Percentiles rank a stretch among this genome's conserved stretches.
phyloP scores from a whole-genome alignment of 257 asterid genomes.

The Fraxinus anomala region DNA sequence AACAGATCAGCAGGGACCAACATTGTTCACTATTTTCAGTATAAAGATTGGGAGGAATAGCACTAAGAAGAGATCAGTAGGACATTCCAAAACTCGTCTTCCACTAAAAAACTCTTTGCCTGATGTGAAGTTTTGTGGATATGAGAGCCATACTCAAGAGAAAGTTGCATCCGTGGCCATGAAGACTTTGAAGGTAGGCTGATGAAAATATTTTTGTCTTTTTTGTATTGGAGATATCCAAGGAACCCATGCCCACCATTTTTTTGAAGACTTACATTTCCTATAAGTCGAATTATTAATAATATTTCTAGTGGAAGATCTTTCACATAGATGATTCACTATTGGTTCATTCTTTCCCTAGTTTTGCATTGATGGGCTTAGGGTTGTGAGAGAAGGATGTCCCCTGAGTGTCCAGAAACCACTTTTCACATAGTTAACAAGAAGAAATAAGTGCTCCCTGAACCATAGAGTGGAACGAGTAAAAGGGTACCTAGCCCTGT shows the following conservation, averaged over 20 bases:
- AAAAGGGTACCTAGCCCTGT: neutral
- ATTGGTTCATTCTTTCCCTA: neutral
- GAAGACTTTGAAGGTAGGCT: neutral
- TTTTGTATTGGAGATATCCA: neutral
- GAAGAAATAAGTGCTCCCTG: neutral
- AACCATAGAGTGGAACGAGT: neutral
- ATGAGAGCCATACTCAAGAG: neutral
- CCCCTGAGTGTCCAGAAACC: neutral
- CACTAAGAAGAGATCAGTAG: neutral
- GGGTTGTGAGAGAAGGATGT: neutral
- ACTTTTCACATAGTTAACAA: neutral
- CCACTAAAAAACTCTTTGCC: neutral
- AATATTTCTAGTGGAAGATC: neutral
- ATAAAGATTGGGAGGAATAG: neutral
- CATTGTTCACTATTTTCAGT: neutral
- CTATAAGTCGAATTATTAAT: neutral
- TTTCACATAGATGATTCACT: neutral
- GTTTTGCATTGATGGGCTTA: neutral
- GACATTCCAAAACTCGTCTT: neutral
- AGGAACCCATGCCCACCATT: neutral
- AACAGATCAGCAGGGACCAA: neutral
- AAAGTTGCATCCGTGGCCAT: neutral
- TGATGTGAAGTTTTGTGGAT: neutral
- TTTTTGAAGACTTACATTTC: neutral
- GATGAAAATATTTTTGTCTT: neutral